phyloP scores from a whole-genome alignment of 768 basidiomycete genomes.

The Macrolepiota dolichaula region DNA sequence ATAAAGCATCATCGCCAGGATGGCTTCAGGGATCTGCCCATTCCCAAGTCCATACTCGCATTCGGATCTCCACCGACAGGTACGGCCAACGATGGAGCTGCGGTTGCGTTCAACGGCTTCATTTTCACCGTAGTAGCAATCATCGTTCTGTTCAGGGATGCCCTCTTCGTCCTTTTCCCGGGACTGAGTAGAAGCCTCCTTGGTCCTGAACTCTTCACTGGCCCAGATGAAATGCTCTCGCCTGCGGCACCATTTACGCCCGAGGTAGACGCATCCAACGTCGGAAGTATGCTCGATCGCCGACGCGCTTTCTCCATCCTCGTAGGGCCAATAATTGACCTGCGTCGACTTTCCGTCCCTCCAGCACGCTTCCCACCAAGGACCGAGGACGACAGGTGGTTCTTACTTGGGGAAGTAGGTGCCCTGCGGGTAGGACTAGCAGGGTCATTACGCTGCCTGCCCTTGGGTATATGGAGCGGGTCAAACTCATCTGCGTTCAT shows the following conservation, averaged over 20 bases:
- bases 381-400: constrained; percentile 21
- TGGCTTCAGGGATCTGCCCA: constrained; percentile 42
- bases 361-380: constrained; percentile 14
- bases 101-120: constrained; percentile 17
- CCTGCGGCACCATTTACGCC: constrained; percentile 25
- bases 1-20: constrained; percentile 49
- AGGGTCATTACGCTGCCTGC: constrained; percentile 25
- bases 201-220: constrained; percentile 20
- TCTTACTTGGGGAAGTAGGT: constrained; percentile 28
- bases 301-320: constrained; percentile 70
- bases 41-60: constrained; percentile 46
- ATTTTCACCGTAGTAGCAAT: constrained; percentile 27
- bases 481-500: constrained; percentile 46
- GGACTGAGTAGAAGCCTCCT: constrained; percentile 50
- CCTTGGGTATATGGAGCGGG: constrained; percentile 36
- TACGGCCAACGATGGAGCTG: constrained; percentile 24
- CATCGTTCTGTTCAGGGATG: constrained; percentile 47
- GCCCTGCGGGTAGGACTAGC: constrained; percentile 32
- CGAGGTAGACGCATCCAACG: constrained; percentile 40
- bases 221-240: constrained; percentile 21
- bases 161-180: constrained; percentile 54
- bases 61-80: constrained; percentile 41
- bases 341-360: constrained; percentile 23
- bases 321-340: constrained; percentile 75
- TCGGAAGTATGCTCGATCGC: constrained; percentile 81